These are phyloP conservation scores for Solanum ahanhuiri DNA, from an alignment of 257 asterid genomes.

Conservation along the genomic window DNA sequence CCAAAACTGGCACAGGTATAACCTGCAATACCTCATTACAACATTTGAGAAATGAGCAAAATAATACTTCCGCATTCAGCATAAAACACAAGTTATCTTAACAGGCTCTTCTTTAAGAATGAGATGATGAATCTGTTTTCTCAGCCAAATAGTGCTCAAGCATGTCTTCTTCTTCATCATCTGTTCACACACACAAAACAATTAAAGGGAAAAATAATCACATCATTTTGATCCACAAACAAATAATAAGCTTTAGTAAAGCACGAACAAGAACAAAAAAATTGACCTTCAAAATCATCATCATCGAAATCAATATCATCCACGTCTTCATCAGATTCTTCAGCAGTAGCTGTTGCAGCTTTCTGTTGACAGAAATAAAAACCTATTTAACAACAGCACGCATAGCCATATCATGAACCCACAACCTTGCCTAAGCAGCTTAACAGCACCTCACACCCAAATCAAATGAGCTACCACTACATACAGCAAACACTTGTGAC, in stretches of 20 bases:
- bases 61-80: neutral
- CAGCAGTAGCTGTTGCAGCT: constrained; percentile 57
- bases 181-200: constrained; percentile 10
- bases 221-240: neutral
- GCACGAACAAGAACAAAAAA: neutral
- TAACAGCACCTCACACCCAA: neutral
- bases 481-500: neutral
- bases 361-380: constrained; percentile 37
- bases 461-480: neutral
- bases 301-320: constrained; percentile 90
- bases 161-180: constrained; percentile 95
- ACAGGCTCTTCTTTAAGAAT: constrained; percentile 19
- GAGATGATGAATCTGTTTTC: constrained; percentile 33
- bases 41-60: neutral
- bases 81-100: neutral
- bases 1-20: constrained; percentile 1
- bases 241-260: too few species aligned
- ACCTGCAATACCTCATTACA: neutral
- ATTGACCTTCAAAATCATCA: constrained; percentile 74
- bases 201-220: neutral
- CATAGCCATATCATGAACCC: neutral
- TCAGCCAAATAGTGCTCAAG: constrained; percentile 93
- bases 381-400: neutral
- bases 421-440: neutral
- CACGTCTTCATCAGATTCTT: constrained; percentile 59